A percentile compares a stretch with the other conserved stretches of the same genome.
Conservation (phyloP, 176 grass and related monocot genomes). For the Ensete ventricosum region DNA sequence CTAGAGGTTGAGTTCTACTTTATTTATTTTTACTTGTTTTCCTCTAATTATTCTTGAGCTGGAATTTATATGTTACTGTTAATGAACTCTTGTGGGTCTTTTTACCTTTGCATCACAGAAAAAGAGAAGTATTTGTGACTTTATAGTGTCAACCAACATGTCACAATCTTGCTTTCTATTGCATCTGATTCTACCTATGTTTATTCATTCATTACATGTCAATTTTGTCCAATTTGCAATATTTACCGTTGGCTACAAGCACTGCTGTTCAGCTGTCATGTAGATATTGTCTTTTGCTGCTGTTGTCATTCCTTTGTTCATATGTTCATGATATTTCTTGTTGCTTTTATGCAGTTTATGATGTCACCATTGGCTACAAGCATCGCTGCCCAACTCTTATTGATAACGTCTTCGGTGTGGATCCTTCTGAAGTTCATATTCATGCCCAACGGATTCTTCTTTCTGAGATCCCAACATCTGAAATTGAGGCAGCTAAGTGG, state of each 20-base stretch:
- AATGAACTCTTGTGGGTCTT: background rate
- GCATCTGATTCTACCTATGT: no score
- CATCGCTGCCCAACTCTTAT: conserved; percentile 57
- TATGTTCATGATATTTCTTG: background rate
- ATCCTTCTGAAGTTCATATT: conserved; percentile 76
- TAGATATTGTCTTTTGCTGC: background rate
- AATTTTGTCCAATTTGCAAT: no score
- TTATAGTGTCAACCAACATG: background rate
- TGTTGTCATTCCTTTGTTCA: background rate
- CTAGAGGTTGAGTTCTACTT: no score
- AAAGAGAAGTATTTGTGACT: no score
- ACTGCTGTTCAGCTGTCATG: background rate
- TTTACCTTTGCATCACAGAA: no score
- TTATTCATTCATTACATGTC: no score
- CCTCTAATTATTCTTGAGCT: background rate
- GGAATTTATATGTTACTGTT: background rate
- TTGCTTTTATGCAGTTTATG: conserved; percentile 49
- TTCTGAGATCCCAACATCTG: conserved; percentile 47
- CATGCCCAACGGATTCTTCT: conserved; percentile 45
- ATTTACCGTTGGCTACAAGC: no score
- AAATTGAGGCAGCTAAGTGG: conserved; percentile 56
- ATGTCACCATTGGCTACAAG: conserved; percentile 76
- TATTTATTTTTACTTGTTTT: no score
- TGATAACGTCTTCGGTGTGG: conserved; percentile 68
- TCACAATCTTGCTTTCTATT: background rate